phyloP scores from a whole-genome alignment of 106 monocot species.

The Xerophyta viscosa region DNA sequence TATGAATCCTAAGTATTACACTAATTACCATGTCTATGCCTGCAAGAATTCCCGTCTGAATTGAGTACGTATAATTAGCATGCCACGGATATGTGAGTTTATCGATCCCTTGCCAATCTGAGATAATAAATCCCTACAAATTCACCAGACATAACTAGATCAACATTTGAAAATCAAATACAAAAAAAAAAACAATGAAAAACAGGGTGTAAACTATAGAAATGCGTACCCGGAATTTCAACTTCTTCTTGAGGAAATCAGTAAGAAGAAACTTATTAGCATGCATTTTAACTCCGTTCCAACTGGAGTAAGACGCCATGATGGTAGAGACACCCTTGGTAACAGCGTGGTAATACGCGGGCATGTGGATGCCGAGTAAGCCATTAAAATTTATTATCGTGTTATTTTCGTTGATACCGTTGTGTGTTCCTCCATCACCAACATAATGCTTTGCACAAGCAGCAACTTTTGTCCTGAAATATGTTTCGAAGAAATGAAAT shows the following conservation, averaged over 20 bases:
- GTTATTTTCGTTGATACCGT: conserved; percentile 8
- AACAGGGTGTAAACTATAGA: neutral
- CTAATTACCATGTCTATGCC: conserved; percentile 63
- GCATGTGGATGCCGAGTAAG: conserved; percentile 27
- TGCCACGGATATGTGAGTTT: conserved; percentile 29
- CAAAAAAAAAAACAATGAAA: too few relatives aligned
- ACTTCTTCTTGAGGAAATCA: conserved; percentile 60
- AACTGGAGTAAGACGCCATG: conserved; percentile 28
- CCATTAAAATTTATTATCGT: conserved; percentile 9
- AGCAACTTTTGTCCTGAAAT: conserved; percentile 20
- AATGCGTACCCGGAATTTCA: conserved; percentile 62
- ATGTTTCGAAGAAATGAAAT: neutral
- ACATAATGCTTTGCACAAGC: conserved; percentile 9
- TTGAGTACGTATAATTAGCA: conserved; percentile 49
- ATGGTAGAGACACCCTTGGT: conserved; percentile 38
- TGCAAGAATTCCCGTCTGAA: conserved; percentile 32
- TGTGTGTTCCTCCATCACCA: conserved; percentile 11
- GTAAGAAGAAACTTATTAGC: conserved; percentile 55
- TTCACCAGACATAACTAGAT: neutral
- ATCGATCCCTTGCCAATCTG: conserved; percentile 56
- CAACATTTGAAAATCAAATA: neutral
- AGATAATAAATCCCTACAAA: conserved; percentile 52
- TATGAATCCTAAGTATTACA: too few relatives aligned
- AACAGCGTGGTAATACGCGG: conserved; percentile 25
- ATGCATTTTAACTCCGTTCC: conserved; percentile 90